A percentile compares a stretch with the other conserved stretches of the same genome.
phyloP scores from a whole-genome alignment of 2,329 filamentous ascomycete genomes.

The Talaromyces marneffei region DNA sequence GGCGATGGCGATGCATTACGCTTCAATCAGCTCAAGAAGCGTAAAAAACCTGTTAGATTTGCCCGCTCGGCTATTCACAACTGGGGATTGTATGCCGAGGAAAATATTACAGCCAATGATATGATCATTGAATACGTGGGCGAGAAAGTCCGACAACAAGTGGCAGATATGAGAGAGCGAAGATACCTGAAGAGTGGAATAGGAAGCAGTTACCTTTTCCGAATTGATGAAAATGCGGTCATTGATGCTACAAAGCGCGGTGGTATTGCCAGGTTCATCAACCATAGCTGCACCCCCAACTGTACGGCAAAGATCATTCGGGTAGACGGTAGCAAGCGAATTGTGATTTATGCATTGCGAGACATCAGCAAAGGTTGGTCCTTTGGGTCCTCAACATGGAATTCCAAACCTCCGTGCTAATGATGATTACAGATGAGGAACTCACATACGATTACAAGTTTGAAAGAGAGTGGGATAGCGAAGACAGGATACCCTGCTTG shows the following conservation, averaged over 20 bases:
- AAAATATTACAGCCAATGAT: constrained; percentile 93
- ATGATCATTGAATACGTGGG: constrained; percentile 99
- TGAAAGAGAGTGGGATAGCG: constrained; percentile 89
- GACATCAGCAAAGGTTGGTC: constrained; percentile 92
- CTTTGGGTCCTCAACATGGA: neutral
- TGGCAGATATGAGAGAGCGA: constrained; percentile 91
- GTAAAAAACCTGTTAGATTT: constrained; percentile 98
- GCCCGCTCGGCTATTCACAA: constrained; percentile 97
- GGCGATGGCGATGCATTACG: constrained; percentile 83
- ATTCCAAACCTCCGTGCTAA: constrained; percentile 13
- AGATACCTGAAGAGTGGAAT: constrained; percentile 94
- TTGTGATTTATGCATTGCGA: constrained; percentile 95
- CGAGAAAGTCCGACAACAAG: constrained; percentile 92
- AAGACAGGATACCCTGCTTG: constrained; percentile 93
- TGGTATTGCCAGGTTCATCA: constrained; percentile 97
- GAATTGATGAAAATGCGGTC: constrained; percentile 95
- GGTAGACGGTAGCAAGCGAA: constrained; percentile 94
- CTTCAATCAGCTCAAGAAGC: constrained; percentile 98
- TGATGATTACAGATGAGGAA: constrained; percentile 69
- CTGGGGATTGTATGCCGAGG: constrained; percentile 96
- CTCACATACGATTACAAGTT: constrained; percentile 99
- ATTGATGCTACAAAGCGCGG: constrained; percentile 98
- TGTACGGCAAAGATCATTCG: constrained; percentile 99
- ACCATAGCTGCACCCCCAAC: constrained; percentile 94
- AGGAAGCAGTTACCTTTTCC: constrained; percentile 94